Evolutionary conservation across 495 filamentous ascomycete genomes (phyloP), one percentile per base, ranked within the genome.

Genomic region (Penicillium angulare): DNA sequence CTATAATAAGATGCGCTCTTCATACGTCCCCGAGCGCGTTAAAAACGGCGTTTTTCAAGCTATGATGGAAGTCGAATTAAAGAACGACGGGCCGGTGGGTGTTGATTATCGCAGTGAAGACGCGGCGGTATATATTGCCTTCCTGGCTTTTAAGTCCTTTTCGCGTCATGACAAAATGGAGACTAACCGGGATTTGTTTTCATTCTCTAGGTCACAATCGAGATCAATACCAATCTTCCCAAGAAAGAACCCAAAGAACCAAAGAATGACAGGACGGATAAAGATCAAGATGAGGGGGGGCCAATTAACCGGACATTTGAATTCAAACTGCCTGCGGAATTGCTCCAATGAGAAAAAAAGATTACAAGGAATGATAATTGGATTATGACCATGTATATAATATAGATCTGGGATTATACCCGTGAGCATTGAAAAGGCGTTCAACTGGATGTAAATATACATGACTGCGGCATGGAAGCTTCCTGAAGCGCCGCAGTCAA

Each of bases 41-140:
- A 91, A 95, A 61, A 86, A 97, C 63, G 95, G 95, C 12, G 84
- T 96, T 29, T 99, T 97, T 66, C 92, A 96, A 59, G 93, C 95
- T 44, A 96, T 96, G 91, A 99, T 97, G 93, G 87, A 97, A 59
- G 93, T 97, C 50, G 87, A 88, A 51, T 64, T 96, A 20, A 85
- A 95, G 29, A 97, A 97, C 58, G 92, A 97, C 64, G 92, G 92
- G 49, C 92, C 92, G 66, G 92, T 96, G 79, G 82, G 89, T 84
- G 68, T 85, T 53, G 74, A 84, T 64, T 85, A 79, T 69, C 72
- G 74, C 68, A 85, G 80, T 77, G 69, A 76, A 58, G 82, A 86
- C 69, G 79, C 74, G 68, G 83, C 73, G 81, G 83, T 85, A 84
- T 59, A 66, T 64, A 50, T 66, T 61, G 62, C 60, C 60, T 61